Conservation (phyloP, 2,329 filamentous ascomycete genomes). For the Aspergillus japonicus region DNA sequence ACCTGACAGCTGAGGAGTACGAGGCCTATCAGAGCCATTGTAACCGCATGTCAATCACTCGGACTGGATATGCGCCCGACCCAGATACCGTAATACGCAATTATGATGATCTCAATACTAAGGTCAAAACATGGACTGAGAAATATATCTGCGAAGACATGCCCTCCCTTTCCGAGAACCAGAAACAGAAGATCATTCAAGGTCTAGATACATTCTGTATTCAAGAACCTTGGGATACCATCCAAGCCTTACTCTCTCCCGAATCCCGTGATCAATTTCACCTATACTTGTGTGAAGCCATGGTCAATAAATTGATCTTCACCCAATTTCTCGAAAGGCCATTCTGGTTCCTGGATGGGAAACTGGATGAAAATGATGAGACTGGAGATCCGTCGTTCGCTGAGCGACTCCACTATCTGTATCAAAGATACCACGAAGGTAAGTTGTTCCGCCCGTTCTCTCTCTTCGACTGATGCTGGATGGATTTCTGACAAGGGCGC, state of each 20-base stretch:
- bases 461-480: too few species aligned
- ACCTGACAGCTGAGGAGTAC: not conserved
- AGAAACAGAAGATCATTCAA: not conserved
- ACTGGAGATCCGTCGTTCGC: not conserved
- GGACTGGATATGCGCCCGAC: not conserved
- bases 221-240: not conserved
- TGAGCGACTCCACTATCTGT: not conserved
- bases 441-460: not conserved
- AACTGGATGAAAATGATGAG: not conserved
- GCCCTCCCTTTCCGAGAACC: not conserved
- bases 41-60: not conserved
- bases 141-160: too few species aligned
- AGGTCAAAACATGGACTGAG: too few species aligned
- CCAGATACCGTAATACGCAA: too few species aligned
- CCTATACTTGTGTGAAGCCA: not conserved
- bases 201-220: not conserved
- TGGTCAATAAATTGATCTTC: not conserved
- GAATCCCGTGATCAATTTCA: not conserved
- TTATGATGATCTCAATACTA: too few species aligned
- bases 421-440: not conserved
- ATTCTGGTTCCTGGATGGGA: conserved; percentile 1
- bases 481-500: not conserved
- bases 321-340: not conserved
- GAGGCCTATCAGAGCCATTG: not conserved
- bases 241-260: not conserved